Evolutionary conservation across 2,329 filamentous ascomycete genomes (phyloP).

Genomic region (Zarea fungicola): DNA sequence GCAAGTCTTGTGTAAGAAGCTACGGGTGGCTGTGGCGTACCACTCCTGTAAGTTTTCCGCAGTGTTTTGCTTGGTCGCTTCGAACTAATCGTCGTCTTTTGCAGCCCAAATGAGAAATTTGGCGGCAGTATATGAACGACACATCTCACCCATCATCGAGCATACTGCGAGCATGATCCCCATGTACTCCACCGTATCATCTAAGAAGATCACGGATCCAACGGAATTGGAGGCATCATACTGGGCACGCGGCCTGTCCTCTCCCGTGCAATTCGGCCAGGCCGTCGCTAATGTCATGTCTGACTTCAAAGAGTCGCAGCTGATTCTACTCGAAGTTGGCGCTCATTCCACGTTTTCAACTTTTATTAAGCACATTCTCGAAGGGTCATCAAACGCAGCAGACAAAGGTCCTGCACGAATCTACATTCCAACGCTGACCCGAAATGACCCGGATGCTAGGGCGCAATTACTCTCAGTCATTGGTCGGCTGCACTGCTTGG

Average conservation of each 20-base stretch:
- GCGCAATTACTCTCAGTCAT: not conserved
- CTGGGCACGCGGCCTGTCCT: not conserved
- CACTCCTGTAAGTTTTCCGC: slow-evolving; percentile 2
- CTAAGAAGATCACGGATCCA: not conserved
- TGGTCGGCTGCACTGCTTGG: not conserved
- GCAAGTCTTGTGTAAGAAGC: slow-evolving; percentile 1
- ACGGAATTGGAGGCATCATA: not conserved
- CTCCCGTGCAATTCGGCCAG: not conserved
- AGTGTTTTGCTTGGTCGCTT: too few relatives aligned
- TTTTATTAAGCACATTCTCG: not conserved
- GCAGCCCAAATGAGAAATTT: too few relatives aligned
- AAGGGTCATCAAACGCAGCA: not conserved
- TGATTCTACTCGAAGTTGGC: not conserved
- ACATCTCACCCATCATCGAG: too few relatives aligned
- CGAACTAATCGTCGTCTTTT: too few relatives aligned
- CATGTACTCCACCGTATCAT: slow-evolving; percentile 1
- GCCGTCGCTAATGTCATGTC: not conserved
- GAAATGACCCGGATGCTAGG: not conserved
- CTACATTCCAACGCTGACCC: not conserved
- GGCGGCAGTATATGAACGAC: too few relatives aligned
- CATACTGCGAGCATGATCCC: not conserved
- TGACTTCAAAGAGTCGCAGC: not conserved
- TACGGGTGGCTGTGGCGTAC: not conserved
- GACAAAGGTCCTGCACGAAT: not conserved
- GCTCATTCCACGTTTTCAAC: not conserved